Percentiles rank a stretch among this genome's conserved stretches.
These are phyloP conservation scores for Naganishia sp. DNA, from an alignment of 1,284 basidiomycete genomes.

Conservation along the genomic window DNA sequence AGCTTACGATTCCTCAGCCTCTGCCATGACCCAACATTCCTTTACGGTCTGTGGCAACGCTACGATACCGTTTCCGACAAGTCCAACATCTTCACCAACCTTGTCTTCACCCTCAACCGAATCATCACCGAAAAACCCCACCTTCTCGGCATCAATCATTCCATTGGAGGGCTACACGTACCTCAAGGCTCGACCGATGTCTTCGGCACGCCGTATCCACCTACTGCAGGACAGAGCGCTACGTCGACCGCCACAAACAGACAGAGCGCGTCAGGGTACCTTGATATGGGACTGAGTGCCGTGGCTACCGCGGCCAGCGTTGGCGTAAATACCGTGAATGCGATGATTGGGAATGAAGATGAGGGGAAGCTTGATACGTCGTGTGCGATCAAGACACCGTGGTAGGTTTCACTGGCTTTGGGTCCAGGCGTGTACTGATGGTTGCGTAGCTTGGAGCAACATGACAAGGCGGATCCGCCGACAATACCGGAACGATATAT, in stretches of 20 bases:
- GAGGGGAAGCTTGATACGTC: conserved; percentile 67
- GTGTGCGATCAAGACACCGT: conserved; percentile 80
- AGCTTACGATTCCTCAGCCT: conserved; percentile 56
- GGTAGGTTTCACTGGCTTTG: conserved; percentile 57
- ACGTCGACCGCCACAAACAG: conserved; percentile 37
- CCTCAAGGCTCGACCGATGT: conserved; percentile 44
- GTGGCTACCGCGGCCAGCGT: conserved; percentile 78
- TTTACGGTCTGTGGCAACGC: conserved; percentile 75
- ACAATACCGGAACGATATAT: conserved; percentile 87
- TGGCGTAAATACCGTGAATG: conserved; percentile 71
- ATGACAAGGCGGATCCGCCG: conserved; percentile 93
- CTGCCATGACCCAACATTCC: conserved; percentile 77
- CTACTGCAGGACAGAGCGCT: conserved; percentile 28
- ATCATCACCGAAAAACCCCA: conserved; percentile 83
- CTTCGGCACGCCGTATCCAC: conserved; percentile 8
- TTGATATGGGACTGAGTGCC: conserved; percentile 76
- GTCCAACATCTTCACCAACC: conserved; percentile 70
- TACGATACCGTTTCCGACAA: conserved; percentile 69
- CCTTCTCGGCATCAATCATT: conserved; percentile 72
- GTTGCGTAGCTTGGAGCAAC: conserved; percentile 77
- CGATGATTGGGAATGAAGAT: conserved; percentile 64
- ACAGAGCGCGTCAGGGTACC: conserved; percentile 42
- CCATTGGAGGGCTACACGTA: conserved; percentile 77
- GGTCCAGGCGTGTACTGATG: conserved; percentile 4
- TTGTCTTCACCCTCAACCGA: conserved; percentile 77